Conservation (phyloP, 345 rosid genomes). For the Eutrema yunnanense region DNA sequence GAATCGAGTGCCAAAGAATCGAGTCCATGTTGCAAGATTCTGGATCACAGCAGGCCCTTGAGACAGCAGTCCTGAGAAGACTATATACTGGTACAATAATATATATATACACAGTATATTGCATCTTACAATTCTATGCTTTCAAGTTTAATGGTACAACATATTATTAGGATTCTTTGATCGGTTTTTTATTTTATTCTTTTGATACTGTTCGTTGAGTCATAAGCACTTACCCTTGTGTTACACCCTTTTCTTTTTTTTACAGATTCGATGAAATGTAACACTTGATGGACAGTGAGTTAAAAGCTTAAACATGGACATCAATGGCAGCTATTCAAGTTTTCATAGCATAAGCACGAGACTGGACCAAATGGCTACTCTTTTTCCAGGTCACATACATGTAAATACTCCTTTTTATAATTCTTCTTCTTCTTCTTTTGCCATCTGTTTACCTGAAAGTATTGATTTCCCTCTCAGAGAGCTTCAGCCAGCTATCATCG, state of each 20-base stretch:
- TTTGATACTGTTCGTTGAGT: neutral
- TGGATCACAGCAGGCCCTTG: neutral
- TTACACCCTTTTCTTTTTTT: neutral
- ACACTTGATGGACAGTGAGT: neutral
- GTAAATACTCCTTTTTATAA: neutral
- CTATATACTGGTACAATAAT: neutral
- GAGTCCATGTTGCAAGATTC: neutral
- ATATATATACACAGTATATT: neutral
- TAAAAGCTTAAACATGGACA: neutral
- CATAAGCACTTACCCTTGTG: neutral
- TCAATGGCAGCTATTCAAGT: neutral
- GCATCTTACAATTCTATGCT: neutral
- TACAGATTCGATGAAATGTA: neutral
- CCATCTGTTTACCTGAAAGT: neutral
- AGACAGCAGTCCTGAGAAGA: neutral
- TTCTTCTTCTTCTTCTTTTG: neutral
- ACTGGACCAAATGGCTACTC: slow-evolving; percentile 11
- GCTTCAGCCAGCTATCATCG: neutral
- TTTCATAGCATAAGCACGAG: neutral
- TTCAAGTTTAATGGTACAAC: neutral
- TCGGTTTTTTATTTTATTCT: neutral
- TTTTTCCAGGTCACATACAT: neutral
- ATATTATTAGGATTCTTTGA: neutral
- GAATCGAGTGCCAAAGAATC: neutral
- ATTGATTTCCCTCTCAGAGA: neutral